Evolutionary conservation across 1,284 basidiomycete genomes (phyloP).

Genomic region (Boletus subluridellus): DNA sequence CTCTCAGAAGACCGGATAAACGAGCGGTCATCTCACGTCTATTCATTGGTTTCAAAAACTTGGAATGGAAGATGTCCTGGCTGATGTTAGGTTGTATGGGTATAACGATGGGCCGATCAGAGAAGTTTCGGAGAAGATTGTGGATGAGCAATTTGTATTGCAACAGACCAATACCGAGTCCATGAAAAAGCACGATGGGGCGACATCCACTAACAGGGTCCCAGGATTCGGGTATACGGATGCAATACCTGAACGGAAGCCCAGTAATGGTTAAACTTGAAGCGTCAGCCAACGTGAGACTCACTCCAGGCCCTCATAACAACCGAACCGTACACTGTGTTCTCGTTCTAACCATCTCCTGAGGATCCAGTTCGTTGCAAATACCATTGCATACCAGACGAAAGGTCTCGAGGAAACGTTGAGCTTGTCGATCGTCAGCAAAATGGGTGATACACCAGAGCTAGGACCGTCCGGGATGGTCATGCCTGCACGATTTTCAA

Average conservation of each 20-base stretch:
- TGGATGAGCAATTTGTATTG: slow-evolving; percentile 58
- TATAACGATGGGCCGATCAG: slow-evolving; percentile 73
- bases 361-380: slow-evolving; percentile 50
- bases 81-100: slow-evolving; percentile 82
- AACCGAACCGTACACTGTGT: slow-evolving; percentile 49
- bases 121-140: slow-evolving; percentile 50
- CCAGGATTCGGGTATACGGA: slow-evolving; percentile 70
- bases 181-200: slow-evolving; percentile 84
- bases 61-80: slow-evolving; percentile 76
- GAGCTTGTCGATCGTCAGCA: slow-evolving; percentile 78
- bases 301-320: slow-evolving; percentile 62
- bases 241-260: slow-evolving; percentile 55
- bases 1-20: slow-evolving; percentile 57
- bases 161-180: slow-evolving; percentile 76
- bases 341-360: slow-evolving; percentile 44
- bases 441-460: slow-evolving; percentile 54
- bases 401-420: slow-evolving; percentile 69
- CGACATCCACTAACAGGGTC: slow-evolving; percentile 49
- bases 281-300: slow-evolving; percentile 22
- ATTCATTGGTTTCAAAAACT: slow-evolving; percentile 67
- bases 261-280: neutral
- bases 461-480: slow-evolving; percentile 63
- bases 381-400: slow-evolving; percentile 64
- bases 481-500: slow-evolving; percentile 74
- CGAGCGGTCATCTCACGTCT: slow-evolving; percentile 56